phyloP scores from a whole-genome alignment of 169 alveolate genomes.

The Eimeria praecox region DNA sequence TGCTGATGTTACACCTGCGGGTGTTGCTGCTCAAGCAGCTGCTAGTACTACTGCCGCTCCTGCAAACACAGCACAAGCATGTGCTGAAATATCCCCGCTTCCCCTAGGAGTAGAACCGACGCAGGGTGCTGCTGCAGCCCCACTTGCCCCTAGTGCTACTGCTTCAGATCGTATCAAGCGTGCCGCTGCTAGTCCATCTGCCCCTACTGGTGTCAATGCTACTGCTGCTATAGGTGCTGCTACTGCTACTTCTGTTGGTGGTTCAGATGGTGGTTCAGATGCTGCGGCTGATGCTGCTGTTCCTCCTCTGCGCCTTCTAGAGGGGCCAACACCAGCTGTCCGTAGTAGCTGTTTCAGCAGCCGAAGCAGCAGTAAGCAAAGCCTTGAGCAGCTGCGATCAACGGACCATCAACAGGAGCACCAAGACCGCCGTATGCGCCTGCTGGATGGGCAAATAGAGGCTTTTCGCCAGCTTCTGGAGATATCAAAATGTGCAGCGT shows the following conservation, averaged over 20 bases:
- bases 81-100: not conserved
- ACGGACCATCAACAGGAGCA: not conserved
- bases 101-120: not conserved
- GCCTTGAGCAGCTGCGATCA: not conserved
- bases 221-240: not conserved
- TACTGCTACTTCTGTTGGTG: not conserved
- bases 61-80: not conserved
- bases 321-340: not conserved
- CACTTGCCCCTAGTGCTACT: not conserved
- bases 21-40: not conserved
- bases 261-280: not conserved
- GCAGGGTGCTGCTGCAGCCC: constrained; percentile 18
- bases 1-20: not conserved
- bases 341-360: not conserved
- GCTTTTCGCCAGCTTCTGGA: constrained; percentile 54
- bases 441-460: constrained; percentile 25
- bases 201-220: constrained; percentile 6
- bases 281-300: not conserved
- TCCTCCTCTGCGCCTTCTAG: not conserved
- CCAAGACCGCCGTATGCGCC: constrained; percentile 11
- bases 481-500: constrained; percentile 20
- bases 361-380: not conserved
- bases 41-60: not conserved
- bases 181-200: not conserved
- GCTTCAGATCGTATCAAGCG: not conserved